Conservation (phyloP, 768 basidiomycete species). For the Trametes cingulata region DNA sequence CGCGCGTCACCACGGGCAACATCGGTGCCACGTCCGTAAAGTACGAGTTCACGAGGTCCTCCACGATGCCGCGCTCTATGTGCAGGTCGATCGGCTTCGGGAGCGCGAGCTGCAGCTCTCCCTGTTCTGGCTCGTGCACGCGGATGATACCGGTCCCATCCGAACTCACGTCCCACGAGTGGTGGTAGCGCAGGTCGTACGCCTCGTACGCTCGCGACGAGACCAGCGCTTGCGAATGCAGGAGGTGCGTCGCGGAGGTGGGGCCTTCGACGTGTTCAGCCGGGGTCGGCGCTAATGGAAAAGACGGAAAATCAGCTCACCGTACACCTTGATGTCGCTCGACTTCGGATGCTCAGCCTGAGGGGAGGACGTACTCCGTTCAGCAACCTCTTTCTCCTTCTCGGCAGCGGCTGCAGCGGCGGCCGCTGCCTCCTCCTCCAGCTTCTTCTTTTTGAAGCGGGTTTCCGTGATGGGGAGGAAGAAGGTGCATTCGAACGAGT, state of each 20-base stretch:
- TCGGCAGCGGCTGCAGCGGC: constrained; percentile 29
- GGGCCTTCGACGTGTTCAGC: constrained; percentile 56
- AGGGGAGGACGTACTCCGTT: constrained; percentile 45
- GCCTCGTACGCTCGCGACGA: constrained; percentile 83
- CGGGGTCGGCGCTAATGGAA: constrained; percentile 11
- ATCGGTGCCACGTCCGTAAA: constrained; percentile 88
- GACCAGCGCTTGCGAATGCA: constrained; percentile 88
- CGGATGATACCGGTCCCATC: constrained; percentile 87
- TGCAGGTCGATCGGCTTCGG: constrained; percentile 70
- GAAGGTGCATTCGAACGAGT: constrained; percentile 92
- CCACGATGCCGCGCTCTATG: constrained; percentile 75
- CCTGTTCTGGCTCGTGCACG: constrained; percentile 61
- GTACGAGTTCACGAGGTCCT: constrained; percentile 87
- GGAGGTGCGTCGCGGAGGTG: constrained; percentile 80
- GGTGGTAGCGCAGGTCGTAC: constrained; percentile 87
- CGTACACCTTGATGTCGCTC: constrained; percentile 61
- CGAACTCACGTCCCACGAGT: constrained; percentile 83
- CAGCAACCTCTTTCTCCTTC: constrained; percentile 37
- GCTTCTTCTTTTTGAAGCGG: constrained; percentile 94
- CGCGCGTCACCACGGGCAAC: constrained; percentile 84
- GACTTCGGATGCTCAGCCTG: constrained; percentile 46
- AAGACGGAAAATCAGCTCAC: constrained; percentile 28
- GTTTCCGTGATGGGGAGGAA: constrained; percentile 99
- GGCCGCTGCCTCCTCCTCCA: constrained; percentile 63
- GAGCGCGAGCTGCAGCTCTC: constrained; percentile 54